Evolutionary conservation across 169 alveolate species (phyloP).

Genomic region (Cryptosporidium ryanae): DNA sequence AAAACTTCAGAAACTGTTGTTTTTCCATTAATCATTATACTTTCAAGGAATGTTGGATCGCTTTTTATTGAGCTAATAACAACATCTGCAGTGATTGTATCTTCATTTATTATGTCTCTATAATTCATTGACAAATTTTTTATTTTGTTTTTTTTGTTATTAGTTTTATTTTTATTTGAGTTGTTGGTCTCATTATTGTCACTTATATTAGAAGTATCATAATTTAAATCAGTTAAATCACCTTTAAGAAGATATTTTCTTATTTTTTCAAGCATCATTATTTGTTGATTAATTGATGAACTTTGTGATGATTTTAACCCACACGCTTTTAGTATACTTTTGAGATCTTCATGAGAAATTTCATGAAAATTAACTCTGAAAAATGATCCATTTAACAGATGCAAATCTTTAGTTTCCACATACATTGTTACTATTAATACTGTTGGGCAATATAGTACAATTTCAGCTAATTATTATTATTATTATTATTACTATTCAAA

Average conservation of each 20-base stretch:
- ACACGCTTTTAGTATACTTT: conserved; percentile 39
- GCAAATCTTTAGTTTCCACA: conserved; percentile 27
- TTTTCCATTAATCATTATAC: conserved; percentile 22
- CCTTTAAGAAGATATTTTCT: conserved; percentile 47
- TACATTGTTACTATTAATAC: conserved; percentile 22
- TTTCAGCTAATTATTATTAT: no score
- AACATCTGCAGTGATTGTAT: conserved; percentile 4
- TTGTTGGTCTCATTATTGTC: no score
- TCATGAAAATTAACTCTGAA: conserved; percentile 43
- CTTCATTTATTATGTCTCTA: conserved; percentile 25
- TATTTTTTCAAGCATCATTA: conserved; percentile 17
- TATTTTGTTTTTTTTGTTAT: no score
- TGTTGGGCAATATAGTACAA: no score
- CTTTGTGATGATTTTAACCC: conserved; percentile 48
- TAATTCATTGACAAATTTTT: neutral
- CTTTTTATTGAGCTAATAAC: conserved; percentile 21
- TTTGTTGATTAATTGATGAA: conserved; percentile 36
- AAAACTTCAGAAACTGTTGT: conserved; percentile 11
- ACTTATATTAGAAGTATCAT: neutral
- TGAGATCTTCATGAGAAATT: conserved; percentile 18
- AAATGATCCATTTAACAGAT: conserved; percentile 48
- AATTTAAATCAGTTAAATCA: conserved; percentile 2
- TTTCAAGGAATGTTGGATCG: conserved; percentile 24
- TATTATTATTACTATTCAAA: neutral
- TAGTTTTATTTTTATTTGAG: no score